A percentile compares a stretch with the other conserved stretches of the same genome.
Evolutionary conservation across 1,139 yeast species (phyloP).

Genomic region (Pichia sp.): DNA sequence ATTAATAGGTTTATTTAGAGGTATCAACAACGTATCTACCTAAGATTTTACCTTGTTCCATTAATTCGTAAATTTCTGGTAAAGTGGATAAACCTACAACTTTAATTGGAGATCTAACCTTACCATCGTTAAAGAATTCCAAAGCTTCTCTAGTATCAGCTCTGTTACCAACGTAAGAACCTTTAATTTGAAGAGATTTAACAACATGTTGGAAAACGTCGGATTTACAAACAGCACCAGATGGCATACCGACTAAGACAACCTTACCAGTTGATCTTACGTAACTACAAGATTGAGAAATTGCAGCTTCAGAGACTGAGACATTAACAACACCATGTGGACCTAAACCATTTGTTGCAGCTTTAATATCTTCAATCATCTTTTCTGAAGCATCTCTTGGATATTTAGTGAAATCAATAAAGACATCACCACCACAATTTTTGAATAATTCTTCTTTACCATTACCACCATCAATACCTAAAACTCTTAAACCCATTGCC

Average conservation of each 20-base stretch:
- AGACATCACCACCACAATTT: constrained; percentile 63
- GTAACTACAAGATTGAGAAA: constrained; percentile 60
- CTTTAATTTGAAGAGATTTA: constrained; percentile 58
- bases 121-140: constrained; percentile 65
- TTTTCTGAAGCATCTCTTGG: constrained; percentile 36
- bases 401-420: constrained; percentile 50
- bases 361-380: constrained; percentile 43
- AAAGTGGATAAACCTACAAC: constrained; percentile 59
- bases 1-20: constrained; percentile 29
- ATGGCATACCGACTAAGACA: constrained; percentile 77
- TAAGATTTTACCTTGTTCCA: constrained; percentile 66
- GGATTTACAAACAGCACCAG: constrained; percentile 56
- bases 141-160: constrained; percentile 74
- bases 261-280: constrained; percentile 73
- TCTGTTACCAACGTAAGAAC: constrained; percentile 79
- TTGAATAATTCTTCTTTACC: constrained; percentile 53
- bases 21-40: constrained; percentile 70
- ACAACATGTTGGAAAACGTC: constrained; percentile 62
- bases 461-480: constrained; percentile 72
- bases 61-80: constrained; percentile 52
- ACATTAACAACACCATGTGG: constrained; percentile 79
- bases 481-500: constrained; percentile 75
- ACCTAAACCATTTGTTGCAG: constrained; percentile 58
- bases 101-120: constrained; percentile 61
- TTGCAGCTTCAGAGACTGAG: constrained; percentile 71